A percentile compares a stretch with the other conserved stretches of the same genome.
Evolutionary conservation across 1,284 basidiomycete genomes (phyloP).

Genomic region (Naganishia cerealis): DNA sequence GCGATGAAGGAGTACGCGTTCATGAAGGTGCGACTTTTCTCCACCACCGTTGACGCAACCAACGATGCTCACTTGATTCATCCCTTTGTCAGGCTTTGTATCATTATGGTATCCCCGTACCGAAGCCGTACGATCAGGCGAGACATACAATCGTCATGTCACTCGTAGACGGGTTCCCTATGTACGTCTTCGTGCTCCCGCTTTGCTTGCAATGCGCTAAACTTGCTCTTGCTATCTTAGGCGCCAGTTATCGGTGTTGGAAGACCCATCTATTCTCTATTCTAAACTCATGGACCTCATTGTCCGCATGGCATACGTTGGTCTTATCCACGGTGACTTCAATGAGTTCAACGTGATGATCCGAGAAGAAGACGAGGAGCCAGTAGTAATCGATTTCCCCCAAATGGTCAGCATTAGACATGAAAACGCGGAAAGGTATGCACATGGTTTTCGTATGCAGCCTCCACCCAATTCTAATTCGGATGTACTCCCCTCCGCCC

Average conservation of each 20-base stretch:
- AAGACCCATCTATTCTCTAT: conserved; percentile 76
- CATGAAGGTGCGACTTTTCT: conserved; percentile 72
- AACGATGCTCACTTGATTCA: background rate
- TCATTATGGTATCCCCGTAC: conserved; percentile 90
- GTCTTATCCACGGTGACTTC: conserved; percentile 97
- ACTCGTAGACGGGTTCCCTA: conserved; percentile 89
- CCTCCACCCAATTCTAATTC: conserved; percentile 5
- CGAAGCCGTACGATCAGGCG: conserved; percentile 87
- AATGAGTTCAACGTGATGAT: conserved; percentile 99
- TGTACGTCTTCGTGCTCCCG: conserved; percentile 60
- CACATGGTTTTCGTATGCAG: conserved; percentile 30
- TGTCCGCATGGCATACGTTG: conserved; percentile 86
- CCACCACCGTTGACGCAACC: background rate
- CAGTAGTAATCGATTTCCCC: conserved; percentile 96
- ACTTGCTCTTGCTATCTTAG: conserved; percentile 53
- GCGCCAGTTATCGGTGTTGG: conserved; percentile 79
- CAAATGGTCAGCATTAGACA: conserved; percentile 99
- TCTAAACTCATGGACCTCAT: conserved; percentile 92
- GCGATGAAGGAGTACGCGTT: conserved; percentile 98
- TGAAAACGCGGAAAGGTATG: conserved; percentile 92
- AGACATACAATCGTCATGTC: conserved; percentile 96
- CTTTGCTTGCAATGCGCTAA: conserved; percentile 8
- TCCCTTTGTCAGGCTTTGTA: conserved; percentile 70
- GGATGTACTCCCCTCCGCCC: background rate
- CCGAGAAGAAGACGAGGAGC: conserved; percentile 72